Percentiles rank a stretch among this genome's conserved stretches.
These are phyloP conservation scores for Mortierella polycephala DNA, from an alignment of 371 early-diverging fungal species.

Conservation along the genomic window DNA sequence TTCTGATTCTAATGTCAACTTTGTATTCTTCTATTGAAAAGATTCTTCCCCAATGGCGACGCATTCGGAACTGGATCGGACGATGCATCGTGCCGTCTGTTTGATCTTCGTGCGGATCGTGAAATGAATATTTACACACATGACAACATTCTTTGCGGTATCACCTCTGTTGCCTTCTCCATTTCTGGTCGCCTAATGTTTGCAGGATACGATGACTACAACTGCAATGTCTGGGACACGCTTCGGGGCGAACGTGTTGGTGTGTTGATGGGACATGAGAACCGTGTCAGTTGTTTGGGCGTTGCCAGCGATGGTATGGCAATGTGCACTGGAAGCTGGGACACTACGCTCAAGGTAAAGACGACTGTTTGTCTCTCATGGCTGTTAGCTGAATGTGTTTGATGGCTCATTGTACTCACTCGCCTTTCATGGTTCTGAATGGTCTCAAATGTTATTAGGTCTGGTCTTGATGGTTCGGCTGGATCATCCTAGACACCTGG, in stretches of 20 bases:
- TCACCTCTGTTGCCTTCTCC: slow-evolving; percentile 96
- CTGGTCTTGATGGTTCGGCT: slow-evolving; percentile 1
- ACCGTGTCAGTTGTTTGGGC: slow-evolving; percentile 96
- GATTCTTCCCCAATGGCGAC: slow-evolving; percentile 97
- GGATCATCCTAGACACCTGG: no score
- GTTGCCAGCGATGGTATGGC: slow-evolving; percentile 97
- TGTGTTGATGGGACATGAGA: slow-evolving; percentile 93
- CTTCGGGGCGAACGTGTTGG: slow-evolving; percentile 95
- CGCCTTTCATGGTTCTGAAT: no score
- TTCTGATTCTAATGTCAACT: no score
- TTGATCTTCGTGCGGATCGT: slow-evolving; percentile 96
- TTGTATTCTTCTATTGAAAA: slow-evolving; percentile 23
- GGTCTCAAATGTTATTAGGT: background rate
- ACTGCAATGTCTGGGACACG: slow-evolving; percentile 98
- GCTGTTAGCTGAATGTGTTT: background rate
- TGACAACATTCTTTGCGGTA: slow-evolving; percentile 94
- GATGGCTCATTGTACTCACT: background rate
- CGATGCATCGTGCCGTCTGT: slow-evolving; percentile 96
- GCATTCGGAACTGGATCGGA: slow-evolving; percentile 98
- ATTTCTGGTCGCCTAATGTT: slow-evolving; percentile 94
- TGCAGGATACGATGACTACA: slow-evolving; percentile 98
- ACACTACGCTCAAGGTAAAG: slow-evolving; percentile 88
- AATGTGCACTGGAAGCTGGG: slow-evolving; percentile 98
- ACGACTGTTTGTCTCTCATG: background rate
- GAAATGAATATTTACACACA: slow-evolving; percentile 96